A percentile compares a stretch with the other conserved stretches of the same genome.
phyloP scores from a whole-genome alignment of 2,329 filamentous ascomycete genomes.

The Aspergillus felis region DNA sequence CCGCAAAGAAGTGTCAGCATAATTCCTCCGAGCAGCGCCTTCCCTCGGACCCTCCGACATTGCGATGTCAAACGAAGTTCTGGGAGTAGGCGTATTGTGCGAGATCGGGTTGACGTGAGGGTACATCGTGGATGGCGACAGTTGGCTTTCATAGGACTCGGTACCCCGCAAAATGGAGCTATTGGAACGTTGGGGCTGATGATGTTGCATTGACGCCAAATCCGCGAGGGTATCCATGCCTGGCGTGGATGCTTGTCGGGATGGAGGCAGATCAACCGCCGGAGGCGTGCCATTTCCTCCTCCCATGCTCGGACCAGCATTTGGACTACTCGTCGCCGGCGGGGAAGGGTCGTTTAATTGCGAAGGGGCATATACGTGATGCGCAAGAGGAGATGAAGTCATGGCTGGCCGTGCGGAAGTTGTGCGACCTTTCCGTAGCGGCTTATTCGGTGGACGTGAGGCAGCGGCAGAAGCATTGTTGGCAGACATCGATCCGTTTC shows the following conservation, averaged over 20 bases:
- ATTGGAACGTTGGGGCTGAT: constrained; percentile 40
- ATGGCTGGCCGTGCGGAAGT: constrained; percentile 30
- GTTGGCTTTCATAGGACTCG: constrained; percentile 41
- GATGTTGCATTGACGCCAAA: constrained; percentile 46
- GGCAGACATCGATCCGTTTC: constrained; percentile 22
- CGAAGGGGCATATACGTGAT: constrained; percentile 39
- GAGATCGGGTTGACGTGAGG: constrained; percentile 35
- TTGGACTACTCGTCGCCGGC: constrained; percentile 28
- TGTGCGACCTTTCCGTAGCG: constrained; percentile 33
- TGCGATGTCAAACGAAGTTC: constrained; percentile 43
- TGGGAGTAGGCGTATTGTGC: constrained; percentile 38
- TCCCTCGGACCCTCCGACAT: constrained; percentile 43
- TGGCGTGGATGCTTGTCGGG: constrained; percentile 41
- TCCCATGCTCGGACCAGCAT: constrained; percentile 21
- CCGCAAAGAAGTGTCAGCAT: constrained; percentile 39
- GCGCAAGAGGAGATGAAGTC: constrained; percentile 41
- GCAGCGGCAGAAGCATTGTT: constrained; percentile 23
- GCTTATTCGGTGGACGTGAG: constrained; percentile 32
- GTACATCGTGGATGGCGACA: constrained; percentile 41
- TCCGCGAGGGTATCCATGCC: constrained; percentile 50
- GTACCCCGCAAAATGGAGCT: constrained; percentile 35
- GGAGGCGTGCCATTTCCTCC: constrained; percentile 34
- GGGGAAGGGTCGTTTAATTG: constrained; percentile 37
- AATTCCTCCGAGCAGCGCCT: constrained; percentile 35
- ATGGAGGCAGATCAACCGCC: constrained; percentile 29